phyloP scores from a whole-genome alignment of 2,329 filamentous ascomycete species.

The Fusarium pseudoanthophilum region DNA sequence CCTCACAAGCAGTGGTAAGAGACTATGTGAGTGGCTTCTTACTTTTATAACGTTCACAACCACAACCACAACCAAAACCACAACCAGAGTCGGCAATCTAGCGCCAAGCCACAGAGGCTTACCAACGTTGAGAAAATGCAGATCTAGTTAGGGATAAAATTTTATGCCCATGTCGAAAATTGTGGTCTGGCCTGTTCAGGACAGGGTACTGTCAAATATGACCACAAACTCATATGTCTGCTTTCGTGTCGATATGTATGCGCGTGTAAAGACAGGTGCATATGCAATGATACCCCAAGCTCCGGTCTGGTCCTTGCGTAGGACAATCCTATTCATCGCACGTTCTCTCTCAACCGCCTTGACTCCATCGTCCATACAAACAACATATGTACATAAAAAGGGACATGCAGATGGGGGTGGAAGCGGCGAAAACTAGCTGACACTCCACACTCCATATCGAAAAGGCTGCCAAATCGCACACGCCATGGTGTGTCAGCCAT shows the following conservation, averaged over 20 bases:
- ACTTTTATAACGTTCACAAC: slow-evolving; percentile 39
- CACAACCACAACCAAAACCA: slow-evolving; percentile 3
- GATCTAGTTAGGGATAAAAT: slow-evolving; percentile 25
- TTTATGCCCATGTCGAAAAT: slow-evolving; percentile 21
- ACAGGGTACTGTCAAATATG: slow-evolving; percentile 11
- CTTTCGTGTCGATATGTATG: slow-evolving; percentile 39
- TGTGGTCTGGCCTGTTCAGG: slow-evolving; percentile 2
- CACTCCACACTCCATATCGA: slow-evolving; percentile 28
- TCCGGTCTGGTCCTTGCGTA: slow-evolving; percentile 41
- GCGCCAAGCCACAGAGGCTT: slow-evolving; percentile 33
- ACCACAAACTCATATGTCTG: slow-evolving; percentile 24
- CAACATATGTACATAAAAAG: slow-evolving; percentile 23
- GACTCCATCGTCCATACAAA: slow-evolving; percentile 22
- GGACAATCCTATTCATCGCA: slow-evolving; percentile 43
- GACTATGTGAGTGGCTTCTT: slow-evolving; percentile 38
- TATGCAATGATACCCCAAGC: slow-evolving; percentile 44
- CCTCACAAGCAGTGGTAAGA: slow-evolving; percentile 28
- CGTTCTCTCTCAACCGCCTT: slow-evolving; percentile 44
- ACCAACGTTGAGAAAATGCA: slow-evolving; percentile 28
- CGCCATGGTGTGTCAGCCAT: slow-evolving; percentile 39
- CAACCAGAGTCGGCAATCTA: slow-evolving; percentile 24
- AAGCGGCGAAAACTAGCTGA: slow-evolving; percentile 33
- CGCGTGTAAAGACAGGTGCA: slow-evolving; percentile 39
- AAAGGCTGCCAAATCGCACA: slow-evolving; percentile 24
- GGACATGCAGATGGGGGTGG: slow-evolving; percentile 28